Base-by-base conservation (phyloP, 371 early-diverging fungal species). In the Rhizomucor pusillus region DNA sequence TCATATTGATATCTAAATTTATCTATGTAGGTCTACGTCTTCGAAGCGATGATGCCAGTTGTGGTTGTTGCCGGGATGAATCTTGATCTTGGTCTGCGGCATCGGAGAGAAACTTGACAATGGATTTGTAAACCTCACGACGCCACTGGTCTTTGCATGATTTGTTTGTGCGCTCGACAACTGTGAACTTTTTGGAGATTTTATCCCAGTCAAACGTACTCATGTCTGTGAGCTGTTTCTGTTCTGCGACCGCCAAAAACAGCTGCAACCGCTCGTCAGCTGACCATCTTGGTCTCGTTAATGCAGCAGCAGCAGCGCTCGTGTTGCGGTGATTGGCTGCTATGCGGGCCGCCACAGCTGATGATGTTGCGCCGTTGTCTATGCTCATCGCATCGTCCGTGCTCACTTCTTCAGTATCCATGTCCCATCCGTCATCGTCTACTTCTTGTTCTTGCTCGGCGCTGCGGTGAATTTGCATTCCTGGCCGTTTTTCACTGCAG, bases 71-170 rank as follows among this genome's bases (percentile, higher is more conserved):
- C 19, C 19, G 22, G 9, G 22, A 22, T 1, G 5, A n/a, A n/a
- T 41, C 10, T 1, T 13, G 5, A 22, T 47, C 24, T 24, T 47
- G 29, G 12, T 22, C 16, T 5, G 47, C 47, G 7, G 29, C 16
- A 22, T 29, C 29, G 16, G 19, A 13, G 3, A 47, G 18, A 18
- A 25, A 33, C 18, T 47, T 16, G 18, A 47, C 34, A 47, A 50
- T 36, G 39, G 50, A 50, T 29, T 34, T 23, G 18, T 19, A 35
- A 10, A 53, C 48, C 24, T 66, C 75, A 12, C 71, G 69, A 53
- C 71, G 56, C 75, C 75, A 75, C 47, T 75, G 75, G 59, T 71
- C 71, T 23, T 75, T 75, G 24, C 75, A 75, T 1, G 75, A 67
- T 47, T 75, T 75, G 12, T 60, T 61, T 20, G 60, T 33, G 1